Conservation (phyloP, 371 early-diverging fungal species). For the Mortierella sp. region DNA sequence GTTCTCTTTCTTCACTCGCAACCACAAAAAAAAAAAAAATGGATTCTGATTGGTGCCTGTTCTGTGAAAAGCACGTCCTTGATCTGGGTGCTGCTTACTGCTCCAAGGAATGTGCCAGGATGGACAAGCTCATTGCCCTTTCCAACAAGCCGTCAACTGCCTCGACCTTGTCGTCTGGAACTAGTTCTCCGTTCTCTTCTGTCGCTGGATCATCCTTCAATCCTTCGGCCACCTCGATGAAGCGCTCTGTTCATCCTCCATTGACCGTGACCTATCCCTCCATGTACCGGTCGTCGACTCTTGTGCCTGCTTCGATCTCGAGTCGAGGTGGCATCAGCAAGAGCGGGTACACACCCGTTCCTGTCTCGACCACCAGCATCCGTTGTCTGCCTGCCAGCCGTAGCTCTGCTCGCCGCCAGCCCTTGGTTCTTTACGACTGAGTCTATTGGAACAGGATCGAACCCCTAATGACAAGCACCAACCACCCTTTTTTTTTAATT, state of each 20-base stretch:
- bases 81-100: constrained; percentile 52
- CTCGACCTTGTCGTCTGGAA: constrained; percentile 1
- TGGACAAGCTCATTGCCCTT: constrained; percentile 49
- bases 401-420: constrained; percentile 40
- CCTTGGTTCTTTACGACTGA: constrained; percentile 39
- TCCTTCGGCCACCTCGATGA: constrained; percentile 21
- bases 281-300: constrained; percentile 47
- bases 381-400: constrained; percentile 44
- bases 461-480: background rate
- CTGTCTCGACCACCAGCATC: constrained; percentile 47
- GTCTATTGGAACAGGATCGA: too few relatives aligned
- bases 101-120: constrained; percentile 48
- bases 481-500: constrained; percentile 6
- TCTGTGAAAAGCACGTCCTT: constrained; percentile 53
- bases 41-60: constrained; percentile 55
- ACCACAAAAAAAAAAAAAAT: constrained; percentile 16
- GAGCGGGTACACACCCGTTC: constrained; percentile 27
- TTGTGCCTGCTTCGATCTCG: constrained; percentile 47
- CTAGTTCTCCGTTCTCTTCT: constrained; percentile 11
- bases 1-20: background rate
- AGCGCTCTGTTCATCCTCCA: constrained; percentile 41
- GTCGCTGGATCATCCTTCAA: constrained; percentile 7
- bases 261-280: constrained; percentile 45
- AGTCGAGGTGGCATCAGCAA: constrained; percentile 53
- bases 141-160: constrained; percentile 15